A percentile compares a stretch with the other conserved stretches of the same genome.
Evolutionary conservation across 2,329 filamentous ascomycete genomes (phyloP).

Genomic region (Alternaria longipes): DNA sequence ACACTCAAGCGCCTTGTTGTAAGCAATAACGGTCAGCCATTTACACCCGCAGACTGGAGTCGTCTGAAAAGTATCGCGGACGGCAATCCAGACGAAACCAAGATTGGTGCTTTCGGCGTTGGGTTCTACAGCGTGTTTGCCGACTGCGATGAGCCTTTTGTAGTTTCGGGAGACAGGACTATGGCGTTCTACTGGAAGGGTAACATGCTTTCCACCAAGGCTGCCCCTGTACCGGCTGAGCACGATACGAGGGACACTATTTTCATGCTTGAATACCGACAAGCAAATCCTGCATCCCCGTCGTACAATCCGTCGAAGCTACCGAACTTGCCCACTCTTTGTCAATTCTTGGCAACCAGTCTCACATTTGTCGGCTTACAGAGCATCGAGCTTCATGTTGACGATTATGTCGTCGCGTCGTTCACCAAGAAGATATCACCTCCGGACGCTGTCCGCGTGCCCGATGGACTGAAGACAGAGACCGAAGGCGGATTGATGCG

Average conservation of each 20-base stretch:
- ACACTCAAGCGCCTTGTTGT: conserved; percentile 89
- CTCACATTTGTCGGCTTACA: conserved; percentile 93
- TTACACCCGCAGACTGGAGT: conserved; percentile 90
- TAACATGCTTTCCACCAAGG: conserved; percentile 94
- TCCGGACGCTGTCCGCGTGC: conserved; percentile 74
- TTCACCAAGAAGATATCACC: conserved; percentile 88
- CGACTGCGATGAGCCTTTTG: conserved; percentile 96
- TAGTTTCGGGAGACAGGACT: conserved; percentile 88
- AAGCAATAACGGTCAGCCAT: conserved; percentile 89
- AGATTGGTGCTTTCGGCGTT: conserved; percentile 98
- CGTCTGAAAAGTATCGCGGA: conserved; percentile 97
- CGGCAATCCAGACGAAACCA: conserved; percentile 97
- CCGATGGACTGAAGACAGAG: conserved; percentile 79
- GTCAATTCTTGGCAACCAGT: conserved; percentile 93
- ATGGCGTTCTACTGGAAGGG: conserved; percentile 99
- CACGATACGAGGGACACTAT: conserved; percentile 77
- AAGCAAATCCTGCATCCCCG: conserved; percentile 65
- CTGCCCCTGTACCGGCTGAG: conserved; percentile 74
- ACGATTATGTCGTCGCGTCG: conserved; percentile 81
- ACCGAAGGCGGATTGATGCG: conserved; percentile 92
- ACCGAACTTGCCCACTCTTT: conserved; percentile 84
- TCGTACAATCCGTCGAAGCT: conserved; percentile 70
- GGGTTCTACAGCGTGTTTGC: conserved; percentile 99
- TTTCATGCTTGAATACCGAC: conserved; percentile 95
- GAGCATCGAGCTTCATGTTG: conserved; percentile 87